phyloP scores from a whole-genome alignment of 495 filamentous ascomycete species.

The Penicillium ochrochloron region DNA sequence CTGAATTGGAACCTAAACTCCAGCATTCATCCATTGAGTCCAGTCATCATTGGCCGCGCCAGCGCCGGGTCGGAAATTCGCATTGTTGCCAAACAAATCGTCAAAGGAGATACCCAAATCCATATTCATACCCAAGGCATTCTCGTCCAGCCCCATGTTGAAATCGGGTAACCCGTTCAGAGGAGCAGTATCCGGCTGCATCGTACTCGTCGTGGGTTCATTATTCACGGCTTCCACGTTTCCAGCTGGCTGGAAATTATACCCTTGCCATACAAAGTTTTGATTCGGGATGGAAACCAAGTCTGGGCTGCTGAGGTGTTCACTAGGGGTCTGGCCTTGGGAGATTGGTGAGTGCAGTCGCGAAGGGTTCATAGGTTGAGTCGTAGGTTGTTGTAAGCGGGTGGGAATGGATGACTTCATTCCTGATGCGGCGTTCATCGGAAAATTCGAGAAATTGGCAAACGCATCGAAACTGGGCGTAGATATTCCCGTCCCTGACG shows the following conservation, averaged over 20 bases:
- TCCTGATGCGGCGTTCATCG: constrained; percentile 23
- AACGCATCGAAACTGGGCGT: constrained; percentile 39
- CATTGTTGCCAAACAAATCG: constrained; percentile 48
- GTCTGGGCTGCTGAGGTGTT: constrained; percentile 48
- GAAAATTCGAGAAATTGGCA: constrained; percentile 35
- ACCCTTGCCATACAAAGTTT: constrained; percentile 52
- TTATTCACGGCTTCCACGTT: constrained; percentile 25
- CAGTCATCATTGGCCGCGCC: constrained; percentile 44
- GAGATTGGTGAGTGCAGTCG: constrained; percentile 44
- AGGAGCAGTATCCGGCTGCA: constrained; percentile 28
- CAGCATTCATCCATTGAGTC: constrained; percentile 49
- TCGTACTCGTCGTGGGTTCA: constrained; percentile 7
- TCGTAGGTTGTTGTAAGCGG: constrained; percentile 32
- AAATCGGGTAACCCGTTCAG: constrained; percentile 30
- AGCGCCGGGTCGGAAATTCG: constrained; percentile 27
- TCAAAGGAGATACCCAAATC: constrained; percentile 48
- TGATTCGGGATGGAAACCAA: constrained; percentile 53
- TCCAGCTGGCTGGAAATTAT: constrained; percentile 43
- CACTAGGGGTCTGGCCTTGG: constrained; percentile 39
- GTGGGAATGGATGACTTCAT: constrained; percentile 37
- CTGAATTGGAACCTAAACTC: constrained; percentile 8
- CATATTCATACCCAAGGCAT: constrained; percentile 38
- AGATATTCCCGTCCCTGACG: constrained; percentile 23
- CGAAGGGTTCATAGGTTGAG: constrained; percentile 33
- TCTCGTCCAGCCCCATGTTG: constrained; percentile 40